Conservation (phyloP, 2,329 filamentous ascomycete species). For the Stenocarpella maydis region DNA sequence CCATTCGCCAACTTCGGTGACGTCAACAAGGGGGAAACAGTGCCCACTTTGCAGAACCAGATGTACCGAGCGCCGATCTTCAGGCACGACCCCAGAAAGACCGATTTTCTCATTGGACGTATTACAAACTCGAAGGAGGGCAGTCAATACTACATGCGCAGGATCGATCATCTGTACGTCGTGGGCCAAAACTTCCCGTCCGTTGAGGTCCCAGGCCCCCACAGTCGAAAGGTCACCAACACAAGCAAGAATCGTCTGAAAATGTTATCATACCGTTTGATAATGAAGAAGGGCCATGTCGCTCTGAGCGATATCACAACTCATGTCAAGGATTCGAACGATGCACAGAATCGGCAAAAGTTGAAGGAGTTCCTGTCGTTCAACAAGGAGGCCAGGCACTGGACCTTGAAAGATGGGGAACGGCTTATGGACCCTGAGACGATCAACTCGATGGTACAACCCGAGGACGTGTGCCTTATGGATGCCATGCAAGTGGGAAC, state of each 20-base stretch:
- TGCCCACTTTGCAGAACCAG: conserved; percentile 89
- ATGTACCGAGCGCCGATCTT: conserved; percentile 97
- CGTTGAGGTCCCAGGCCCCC: conserved; percentile 89
- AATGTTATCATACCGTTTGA: conserved; percentile 92
- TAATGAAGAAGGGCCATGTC: conserved; percentile 77
- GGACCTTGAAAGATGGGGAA: conserved; percentile 79
- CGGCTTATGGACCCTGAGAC: conserved; percentile 80
- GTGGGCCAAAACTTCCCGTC: conserved; percentile 95
- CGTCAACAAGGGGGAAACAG: conserved; percentile 88
- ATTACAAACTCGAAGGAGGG: conserved; percentile 82
- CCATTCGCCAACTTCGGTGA: conserved; percentile 96
- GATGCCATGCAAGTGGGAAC: conserved; percentile 97
- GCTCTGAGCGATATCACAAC: conserved; percentile 86
- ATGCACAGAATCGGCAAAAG: conserved; percentile 95
- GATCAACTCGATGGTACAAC: conserved; percentile 88
- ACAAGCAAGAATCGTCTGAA: conserved; percentile 97
- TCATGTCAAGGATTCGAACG: conserved; percentile 91
- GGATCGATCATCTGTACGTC: conserved; percentile 88
- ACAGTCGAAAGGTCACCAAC: conserved; percentile 94
- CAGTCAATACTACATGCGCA: conserved; percentile 82
- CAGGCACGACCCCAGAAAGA: conserved; percentile 78
- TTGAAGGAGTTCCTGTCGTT: conserved; percentile 96
- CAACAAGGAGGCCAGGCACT: conserved; percentile 86
- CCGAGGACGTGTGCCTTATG: conserved; percentile 92
- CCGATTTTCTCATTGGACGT: conserved; percentile 87